Evolutionary conservation across 2,329 filamentous ascomycete genomes (phyloP).

Genomic region (Botrytis medusae): DNA sequence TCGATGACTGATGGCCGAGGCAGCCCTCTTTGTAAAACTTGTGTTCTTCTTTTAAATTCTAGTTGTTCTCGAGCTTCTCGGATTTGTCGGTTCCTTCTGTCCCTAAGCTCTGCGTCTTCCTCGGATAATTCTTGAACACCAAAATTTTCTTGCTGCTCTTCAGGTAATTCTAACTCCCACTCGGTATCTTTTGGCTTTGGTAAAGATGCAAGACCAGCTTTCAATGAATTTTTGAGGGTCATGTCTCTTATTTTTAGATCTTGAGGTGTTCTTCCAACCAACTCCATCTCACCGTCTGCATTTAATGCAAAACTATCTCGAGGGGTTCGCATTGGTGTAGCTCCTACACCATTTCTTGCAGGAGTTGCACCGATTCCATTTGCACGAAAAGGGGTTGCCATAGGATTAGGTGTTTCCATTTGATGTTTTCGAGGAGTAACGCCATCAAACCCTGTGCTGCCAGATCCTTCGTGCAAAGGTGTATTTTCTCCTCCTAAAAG

Average conservation of each 20-base stretch:
- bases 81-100: conserved; percentile 73
- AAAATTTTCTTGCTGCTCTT: conserved; percentile 67
- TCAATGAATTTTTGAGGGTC: conserved; percentile 66
- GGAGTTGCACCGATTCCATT: conserved; percentile 68
- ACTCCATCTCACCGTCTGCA: conserved; percentile 61
- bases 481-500: conserved; percentile 93
- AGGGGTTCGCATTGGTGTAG: conserved; percentile 84
- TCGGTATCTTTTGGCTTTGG: conserved; percentile 92
- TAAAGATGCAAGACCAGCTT: conserved; percentile 72
- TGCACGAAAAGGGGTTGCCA: conserved; percentile 81
- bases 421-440: conserved; percentile 77
- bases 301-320: conserved; percentile 87
- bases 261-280: conserved; percentile 72
- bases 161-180: conserved; percentile 90
- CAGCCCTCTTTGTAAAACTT: conserved; percentile 83
- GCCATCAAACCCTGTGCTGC: conserved; percentile 85
- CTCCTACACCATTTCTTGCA: conserved; percentile 59
- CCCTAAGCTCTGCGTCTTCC: conserved; percentile 68
- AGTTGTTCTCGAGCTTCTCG: conserved; percentile 66
- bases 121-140: conserved; percentile 53
- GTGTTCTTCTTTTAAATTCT: conserved; percentile 80
- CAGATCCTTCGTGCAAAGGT: conserved; percentile 75
- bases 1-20: conserved; percentile 77
- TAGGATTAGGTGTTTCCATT: conserved; percentile 88
- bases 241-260: conserved; percentile 73